Base-by-base conservation (phyloP, 2,329 filamentous ascomycete species). In the Fusarium veterinarium region DNA sequence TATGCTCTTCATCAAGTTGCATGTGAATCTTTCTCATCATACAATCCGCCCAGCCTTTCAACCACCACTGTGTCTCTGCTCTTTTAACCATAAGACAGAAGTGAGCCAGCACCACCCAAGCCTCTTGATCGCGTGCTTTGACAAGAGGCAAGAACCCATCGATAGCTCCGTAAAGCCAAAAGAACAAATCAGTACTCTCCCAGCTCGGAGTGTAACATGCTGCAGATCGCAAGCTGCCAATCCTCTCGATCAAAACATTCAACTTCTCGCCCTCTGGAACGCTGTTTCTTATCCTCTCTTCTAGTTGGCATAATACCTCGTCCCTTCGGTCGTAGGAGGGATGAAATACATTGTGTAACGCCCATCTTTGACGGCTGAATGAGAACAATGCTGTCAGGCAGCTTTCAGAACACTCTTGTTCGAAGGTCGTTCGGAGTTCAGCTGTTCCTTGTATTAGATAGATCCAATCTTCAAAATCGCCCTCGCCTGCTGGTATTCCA, bases 391-490 rank as follows among this genome's bases (percentile, higher is more conserved):
- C 9, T 28, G 45, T 3, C 4, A 53, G 12, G 6, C 35, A 40
- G 19, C 45, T 53, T 10, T 41, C 25, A 6, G 57, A 25, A 2
- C 28, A 20, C 8, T 60, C 45, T 53, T 53, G 33, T n/a, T 38
- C 57, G 1, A 60, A 23, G 3, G 28, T 38, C 3, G 17, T 9
- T 17, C 1, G 5, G 1, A 60, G 45, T 6, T 60, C 23, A 31
- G 35, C 30, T 6, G 57, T 60, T 5, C 57, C 57, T 19, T 60
- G 57, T 5, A 60, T 52, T 4, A 60, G 28, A n/a, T 60, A 60
- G 3, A 60, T 33, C 57, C 57, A 60, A 10, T 60, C 57, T 53
- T 60, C 57, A 6, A 60, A 60, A 20, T 60, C 45, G 6, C 57
- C 45, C 3, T 60, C 57, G 2, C 30, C 57, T 8, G 25, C 13